Evolutionary conservation across 768 basidiomycete genomes (phyloP), one percentile per base, ranked within the genome.

Genomic region (Tulasnella sp.): DNA sequence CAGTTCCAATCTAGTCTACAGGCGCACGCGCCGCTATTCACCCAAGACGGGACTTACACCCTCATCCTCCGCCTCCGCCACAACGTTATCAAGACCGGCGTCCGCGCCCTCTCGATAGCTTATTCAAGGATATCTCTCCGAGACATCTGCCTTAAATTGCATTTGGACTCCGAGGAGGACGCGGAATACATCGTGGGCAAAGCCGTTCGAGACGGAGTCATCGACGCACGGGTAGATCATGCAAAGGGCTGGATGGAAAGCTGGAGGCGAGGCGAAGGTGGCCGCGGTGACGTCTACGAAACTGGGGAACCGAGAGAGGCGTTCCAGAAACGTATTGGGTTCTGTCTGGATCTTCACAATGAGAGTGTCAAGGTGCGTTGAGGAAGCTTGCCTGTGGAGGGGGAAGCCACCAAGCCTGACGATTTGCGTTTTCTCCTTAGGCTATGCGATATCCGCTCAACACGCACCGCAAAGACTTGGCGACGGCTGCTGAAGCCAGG

Each of bases 401-500:
- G 80, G n/a, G 80, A 24, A 50, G 28, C 72, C 74, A n/a, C 60
- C 60, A 37, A 34, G 42, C 7, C 46, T 75, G 24, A 41, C 24
- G 58, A 12, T 72, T 54, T 75, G 20, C 12, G 72, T 73, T 72
- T 58, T 20, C 54, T 18, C 22, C 18, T 0, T 76, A 98, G 97
- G 96, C 97, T 8, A 99, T 99, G 98, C 92, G 97, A 18, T 99
- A 96, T 86, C 98, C 97, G 0, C 89, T 98, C 82, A 97, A 99
- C 85, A 96, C 96, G 1, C 96, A 99, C 84, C 89, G 96, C 83
- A 98, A 98, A 87, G 97, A 98, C 85, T 90, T 98, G 41, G 95
- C 93, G 54, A 93, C 92, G 40, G 96, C 96, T n/a, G 95, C 96
- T 82, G 95, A 94, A 46, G 96, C 96, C 0, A 89, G 97, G 14